phyloP scores from a whole-genome alignment of 768 basidiomycete genomes.

The Lentinus tigrinus region DNA sequence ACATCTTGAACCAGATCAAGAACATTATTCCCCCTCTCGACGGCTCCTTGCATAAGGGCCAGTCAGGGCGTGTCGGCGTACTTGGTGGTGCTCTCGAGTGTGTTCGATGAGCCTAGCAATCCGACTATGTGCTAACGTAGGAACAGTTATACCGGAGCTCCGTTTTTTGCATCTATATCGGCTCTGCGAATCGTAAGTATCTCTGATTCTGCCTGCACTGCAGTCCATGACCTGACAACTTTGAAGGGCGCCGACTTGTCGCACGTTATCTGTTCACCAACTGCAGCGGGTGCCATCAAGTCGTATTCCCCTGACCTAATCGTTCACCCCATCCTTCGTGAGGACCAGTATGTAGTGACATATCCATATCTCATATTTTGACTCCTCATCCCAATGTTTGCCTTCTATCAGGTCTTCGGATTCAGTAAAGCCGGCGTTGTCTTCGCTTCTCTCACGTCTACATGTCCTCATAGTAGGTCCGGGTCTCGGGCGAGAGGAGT shows the following conservation, averaged over 20 bases:
- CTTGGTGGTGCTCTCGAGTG: slow-evolving; percentile 93
- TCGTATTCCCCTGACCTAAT: slow-evolving; percentile 96
- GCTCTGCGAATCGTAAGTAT: slow-evolving; percentile 75
- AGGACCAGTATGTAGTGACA: slow-evolving; percentile 52
- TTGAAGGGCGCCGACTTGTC: slow-evolving; percentile 87
- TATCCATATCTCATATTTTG: not conserved
- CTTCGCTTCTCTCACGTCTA: slow-evolving; percentile 76
- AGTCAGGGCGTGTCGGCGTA: slow-evolving; percentile 94
- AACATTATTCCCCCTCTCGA: slow-evolving; percentile 89
- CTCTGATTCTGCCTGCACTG: not conserved
- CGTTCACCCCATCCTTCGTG: slow-evolving; percentile 87
- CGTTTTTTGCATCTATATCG: slow-evolving; percentile 92
- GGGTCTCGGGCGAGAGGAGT: slow-evolving; percentile 85
- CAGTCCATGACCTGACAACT: not conserved
- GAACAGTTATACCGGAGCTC: slow-evolving; percentile 90
- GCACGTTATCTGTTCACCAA: slow-evolving; percentile 95
- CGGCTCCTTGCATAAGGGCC: slow-evolving; percentile 89
- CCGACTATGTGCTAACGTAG: not conserved
- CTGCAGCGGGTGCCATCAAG: slow-evolving; percentile 91
- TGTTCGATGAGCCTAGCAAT: not conserved
- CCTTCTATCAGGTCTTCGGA: slow-evolving; percentile 42
- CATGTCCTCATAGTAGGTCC: slow-evolving; percentile 95
- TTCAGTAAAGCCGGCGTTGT: slow-evolving; percentile 49
- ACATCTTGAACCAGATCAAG: slow-evolving; percentile 69
- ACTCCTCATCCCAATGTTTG: not conserved